Evolutionary conservation across 2,329 filamentous ascomycete genomes (phyloP).

Genomic region (Verticillium nonalfalfae): DNA sequence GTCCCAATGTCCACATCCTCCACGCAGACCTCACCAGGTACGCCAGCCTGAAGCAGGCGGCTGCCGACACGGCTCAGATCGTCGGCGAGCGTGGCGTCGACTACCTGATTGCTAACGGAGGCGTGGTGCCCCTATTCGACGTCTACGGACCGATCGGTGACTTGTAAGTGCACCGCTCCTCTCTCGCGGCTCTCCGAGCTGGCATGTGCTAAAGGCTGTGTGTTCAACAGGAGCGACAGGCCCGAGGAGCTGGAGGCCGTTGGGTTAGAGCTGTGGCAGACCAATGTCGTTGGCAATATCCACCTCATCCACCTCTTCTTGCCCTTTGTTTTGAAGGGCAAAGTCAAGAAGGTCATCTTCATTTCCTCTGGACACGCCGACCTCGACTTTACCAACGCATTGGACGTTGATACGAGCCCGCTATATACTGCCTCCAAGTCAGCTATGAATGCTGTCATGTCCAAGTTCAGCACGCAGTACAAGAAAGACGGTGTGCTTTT

Average conservation of each 20-base stretch:
- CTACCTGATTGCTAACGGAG: constrained; percentile 47
- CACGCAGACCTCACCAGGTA: constrained; percentile 35
- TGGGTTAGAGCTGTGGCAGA: constrained; percentile 12
- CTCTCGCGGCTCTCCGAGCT: not conserved
- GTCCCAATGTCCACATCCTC: constrained; percentile 31
- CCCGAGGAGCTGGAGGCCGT: constrained; percentile 5
- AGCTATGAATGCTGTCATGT: constrained; percentile 44
- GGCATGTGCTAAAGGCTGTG: not conserved
- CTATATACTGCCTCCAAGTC: constrained; percentile 45
- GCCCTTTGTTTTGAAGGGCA: constrained; percentile 43
- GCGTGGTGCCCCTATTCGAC: constrained; percentile 20
- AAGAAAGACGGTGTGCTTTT: constrained; percentile 44
- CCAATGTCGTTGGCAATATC: constrained; percentile 46
- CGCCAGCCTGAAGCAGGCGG: constrained; percentile 25
- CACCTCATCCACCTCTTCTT: constrained; percentile 46
- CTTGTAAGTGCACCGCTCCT: constrained; percentile 22
- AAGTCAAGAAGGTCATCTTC: constrained; percentile 46
- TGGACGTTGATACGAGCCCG: constrained; percentile 23
- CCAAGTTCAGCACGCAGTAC: constrained; percentile 46
- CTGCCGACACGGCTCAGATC: constrained; percentile 19
- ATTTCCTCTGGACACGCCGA: constrained; percentile 44
- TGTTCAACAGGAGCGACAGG: constrained; percentile 2
- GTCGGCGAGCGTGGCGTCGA: constrained; percentile 33
- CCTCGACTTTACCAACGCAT: constrained; percentile 29
- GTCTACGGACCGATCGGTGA: constrained; percentile 23